These are phyloP conservation scores for Globisporangium solare DNA, from an alignment of 352 stramenopile genomes.

Conservation along the genomic window DNA sequence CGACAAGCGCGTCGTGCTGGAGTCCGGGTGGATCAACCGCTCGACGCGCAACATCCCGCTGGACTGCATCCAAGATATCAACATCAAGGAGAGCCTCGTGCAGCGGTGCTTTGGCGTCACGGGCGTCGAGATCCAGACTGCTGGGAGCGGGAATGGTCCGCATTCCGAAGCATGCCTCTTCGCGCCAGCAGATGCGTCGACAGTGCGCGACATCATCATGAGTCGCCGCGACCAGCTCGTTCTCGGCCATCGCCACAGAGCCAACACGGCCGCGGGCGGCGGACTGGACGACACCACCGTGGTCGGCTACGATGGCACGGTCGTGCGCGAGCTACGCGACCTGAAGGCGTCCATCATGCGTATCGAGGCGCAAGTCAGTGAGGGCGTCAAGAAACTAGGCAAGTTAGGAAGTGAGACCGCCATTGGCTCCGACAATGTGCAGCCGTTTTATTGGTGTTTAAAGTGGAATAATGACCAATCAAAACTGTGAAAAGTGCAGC, in stretches of 20 bases:
- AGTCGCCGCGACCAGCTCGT: slow-evolving; percentile 36
- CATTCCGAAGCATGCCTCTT: slow-evolving; percentile 26
- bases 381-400: slow-evolving; percentile 1
- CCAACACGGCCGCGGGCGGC: too few relatives aligned
- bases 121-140: slow-evolving; percentile 39
- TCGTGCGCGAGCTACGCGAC: slow-evolving; percentile 16
- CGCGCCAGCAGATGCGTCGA: slow-evolving; percentile 26
- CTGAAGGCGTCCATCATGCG: slow-evolving; percentile 20
- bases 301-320: background rate
- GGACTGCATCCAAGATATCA: slow-evolving; percentile 47
- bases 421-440: too few relatives aligned
- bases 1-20: slow-evolving; percentile 30
- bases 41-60: slow-evolving; percentile 38
- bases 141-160: slow-evolving; percentile 12
- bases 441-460: too few relatives aligned
- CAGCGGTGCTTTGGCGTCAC: slow-evolving; percentile 31
- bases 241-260: background rate
- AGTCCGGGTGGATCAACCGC: slow-evolving; percentile 35
- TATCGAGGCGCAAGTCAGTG: slow-evolving; percentile 14
- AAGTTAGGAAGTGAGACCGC: background rate
- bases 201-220: slow-evolving; percentile 38
- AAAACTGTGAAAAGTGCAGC: too few relatives aligned
- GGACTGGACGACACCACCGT: too few relatives aligned
- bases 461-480: too few relatives aligned
- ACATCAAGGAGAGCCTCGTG: slow-evolving; percentile 30